These are phyloP conservation scores for Phytopythium helicoides DNA, from an alignment of 352 stramenopile species.

Conservation along the genomic window DNA sequence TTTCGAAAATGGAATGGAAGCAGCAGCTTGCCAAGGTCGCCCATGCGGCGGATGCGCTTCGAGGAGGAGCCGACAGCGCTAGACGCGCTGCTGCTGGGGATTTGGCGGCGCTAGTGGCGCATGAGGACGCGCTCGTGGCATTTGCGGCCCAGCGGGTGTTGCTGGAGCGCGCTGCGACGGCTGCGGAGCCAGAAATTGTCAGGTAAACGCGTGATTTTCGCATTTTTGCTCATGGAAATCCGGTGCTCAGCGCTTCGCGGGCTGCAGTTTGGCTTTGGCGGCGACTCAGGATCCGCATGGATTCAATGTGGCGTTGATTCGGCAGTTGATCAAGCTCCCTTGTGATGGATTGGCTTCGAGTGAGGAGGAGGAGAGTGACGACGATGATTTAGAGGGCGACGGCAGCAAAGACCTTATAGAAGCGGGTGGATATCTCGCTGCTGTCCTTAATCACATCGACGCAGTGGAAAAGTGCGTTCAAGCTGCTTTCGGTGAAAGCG, in stretches of 20 bases:
- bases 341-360: neutral
- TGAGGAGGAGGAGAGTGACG: too few species aligned
- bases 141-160: constrained; percentile 45
- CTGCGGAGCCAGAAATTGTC: constrained; percentile 5
- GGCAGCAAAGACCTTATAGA: too few species aligned
- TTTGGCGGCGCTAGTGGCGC: constrained; percentile 21
- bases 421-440: constrained; percentile 10
- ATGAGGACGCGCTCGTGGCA: constrained; percentile 35
- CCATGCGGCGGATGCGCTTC: neutral
- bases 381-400: constrained; percentile 1
- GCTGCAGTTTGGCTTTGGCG: neutral
- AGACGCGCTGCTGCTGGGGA: constrained; percentile 2
- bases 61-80: neutral
- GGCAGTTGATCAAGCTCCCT: constrained; percentile 28
- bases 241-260: neutral
- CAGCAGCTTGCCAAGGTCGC: too few species aligned
- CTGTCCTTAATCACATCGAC: constrained; percentile 11
- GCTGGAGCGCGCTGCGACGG: too few species aligned
- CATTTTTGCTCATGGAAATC: neutral
- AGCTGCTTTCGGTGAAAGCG: neutral
- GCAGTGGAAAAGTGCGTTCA: constrained; percentile 12
- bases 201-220: neutral
- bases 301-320: constrained; percentile 52
- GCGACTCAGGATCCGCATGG: constrained; percentile 10
- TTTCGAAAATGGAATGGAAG: too few species aligned